Evolutionary conservation across 768 basidiomycete genomes (phyloP).

Genomic region (Lentinula sp.): DNA sequence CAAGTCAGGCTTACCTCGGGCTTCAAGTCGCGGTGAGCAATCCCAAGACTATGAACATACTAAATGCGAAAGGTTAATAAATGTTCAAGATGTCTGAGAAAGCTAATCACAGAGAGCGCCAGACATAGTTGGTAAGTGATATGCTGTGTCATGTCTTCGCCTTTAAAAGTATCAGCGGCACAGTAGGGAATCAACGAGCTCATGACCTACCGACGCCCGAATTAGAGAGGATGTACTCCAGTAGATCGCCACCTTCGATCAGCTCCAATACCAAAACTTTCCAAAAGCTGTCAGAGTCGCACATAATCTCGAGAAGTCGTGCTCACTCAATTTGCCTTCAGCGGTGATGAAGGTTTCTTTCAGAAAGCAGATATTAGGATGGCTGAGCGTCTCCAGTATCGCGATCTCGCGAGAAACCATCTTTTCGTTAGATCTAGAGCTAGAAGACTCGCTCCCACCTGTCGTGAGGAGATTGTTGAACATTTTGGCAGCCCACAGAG

Average conservation of each 20-base stretch:
- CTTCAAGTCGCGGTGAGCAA: slow-evolving; percentile 92
- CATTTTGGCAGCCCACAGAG: slow-evolving; percentile 85
- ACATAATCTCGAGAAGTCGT: neutral
- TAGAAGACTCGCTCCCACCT: slow-evolving; percentile 20
- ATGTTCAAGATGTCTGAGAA: neutral
- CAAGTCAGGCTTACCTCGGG: slow-evolving; percentile 50
- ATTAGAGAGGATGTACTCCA: slow-evolving; percentile 66
- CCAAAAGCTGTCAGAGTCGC: neutral
- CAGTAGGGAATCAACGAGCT: neutral
- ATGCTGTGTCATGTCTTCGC: slow-evolving; percentile 52
- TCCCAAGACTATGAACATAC: slow-evolving; percentile 69
- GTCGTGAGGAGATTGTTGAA: slow-evolving; percentile 50
- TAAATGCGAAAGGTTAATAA: slow-evolving; percentile 10
- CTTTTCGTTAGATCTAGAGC: slow-evolving; percentile 17
- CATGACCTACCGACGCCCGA: slow-evolving; percentile 52
- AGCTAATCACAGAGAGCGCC: slow-evolving; percentile 54
- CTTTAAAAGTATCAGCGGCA: slow-evolving; percentile 20
- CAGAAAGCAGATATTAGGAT: slow-evolving; percentile 78
- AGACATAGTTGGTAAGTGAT: slow-evolving; percentile 82
- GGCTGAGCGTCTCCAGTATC: slow-evolving; percentile 71
- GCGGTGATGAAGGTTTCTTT: slow-evolving; percentile 72
- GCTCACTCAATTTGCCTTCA: slow-evolving; percentile 51
- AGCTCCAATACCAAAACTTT: slow-evolving; percentile 79
- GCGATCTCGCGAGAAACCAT: slow-evolving; percentile 66
- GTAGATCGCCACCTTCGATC: slow-evolving; percentile 83